phyloP scores from a whole-genome alignment of 2,329 filamentous ascomycete genomes.

The Penicillium sp. region DNA sequence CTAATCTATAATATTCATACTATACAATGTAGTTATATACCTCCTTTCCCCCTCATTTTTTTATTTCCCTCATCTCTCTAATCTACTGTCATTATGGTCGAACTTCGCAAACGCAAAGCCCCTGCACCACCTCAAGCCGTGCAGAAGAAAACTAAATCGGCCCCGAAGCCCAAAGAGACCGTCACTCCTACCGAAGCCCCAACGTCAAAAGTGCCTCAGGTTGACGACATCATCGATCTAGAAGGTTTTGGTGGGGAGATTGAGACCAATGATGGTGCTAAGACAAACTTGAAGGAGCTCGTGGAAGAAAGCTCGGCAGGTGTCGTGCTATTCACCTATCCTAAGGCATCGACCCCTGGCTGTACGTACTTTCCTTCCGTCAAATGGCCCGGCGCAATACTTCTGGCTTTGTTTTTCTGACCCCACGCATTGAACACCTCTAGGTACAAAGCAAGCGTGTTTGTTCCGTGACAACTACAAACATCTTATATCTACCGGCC shows the following conservation, averaged over 20 bases:
- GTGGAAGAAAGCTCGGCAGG: conserved; percentile 81
- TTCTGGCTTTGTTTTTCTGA: neutral
- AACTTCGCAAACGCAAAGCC: conserved; percentile 64
- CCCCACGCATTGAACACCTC: conserved; percentile 1
- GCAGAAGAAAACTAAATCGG: conserved; percentile 32
- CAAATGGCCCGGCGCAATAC: neutral
- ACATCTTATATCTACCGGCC: conserved; percentile 72
- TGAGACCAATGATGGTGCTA: conserved; percentile 79
- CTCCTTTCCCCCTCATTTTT: neutral
- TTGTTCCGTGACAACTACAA: conserved; percentile 85
- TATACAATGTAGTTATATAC: neutral
- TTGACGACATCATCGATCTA: conserved; percentile 56
- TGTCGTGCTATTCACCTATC: conserved; percentile 92
- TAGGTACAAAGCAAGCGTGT: conserved; percentile 91
- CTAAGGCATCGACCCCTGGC: conserved; percentile 88
- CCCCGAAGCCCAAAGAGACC: conserved; percentile 27
- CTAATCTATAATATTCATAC: too few species aligned
- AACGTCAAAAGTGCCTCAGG: conserved; percentile 26
- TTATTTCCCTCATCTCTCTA: neutral
- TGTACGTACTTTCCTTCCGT: conserved; percentile 63
- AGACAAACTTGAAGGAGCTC: conserved; percentile 76
- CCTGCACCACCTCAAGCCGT: conserved; percentile 45
- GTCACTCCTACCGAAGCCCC: conserved; percentile 18
- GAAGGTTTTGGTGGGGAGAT: conserved; percentile 66
- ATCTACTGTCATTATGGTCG: conserved; percentile 44